These are phyloP conservation scores for Calocybe cyanea DNA, from an alignment of 768 basidiomycete genomes.

Conservation along the genomic window DNA sequence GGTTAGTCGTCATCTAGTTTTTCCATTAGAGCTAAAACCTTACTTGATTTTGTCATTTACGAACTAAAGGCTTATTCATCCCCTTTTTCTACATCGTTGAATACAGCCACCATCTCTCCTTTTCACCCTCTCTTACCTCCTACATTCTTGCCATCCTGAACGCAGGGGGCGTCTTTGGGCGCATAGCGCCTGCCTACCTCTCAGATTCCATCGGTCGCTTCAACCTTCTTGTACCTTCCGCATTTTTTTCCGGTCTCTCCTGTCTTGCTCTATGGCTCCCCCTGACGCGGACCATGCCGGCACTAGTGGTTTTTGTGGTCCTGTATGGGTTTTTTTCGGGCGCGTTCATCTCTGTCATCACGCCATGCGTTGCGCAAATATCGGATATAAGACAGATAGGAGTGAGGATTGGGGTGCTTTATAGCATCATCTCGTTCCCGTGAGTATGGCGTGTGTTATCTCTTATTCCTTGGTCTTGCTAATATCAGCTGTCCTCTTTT, in stretches of 20 bases:
- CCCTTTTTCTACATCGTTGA: conserved; percentile 70
- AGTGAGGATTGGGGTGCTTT: conserved; percentile 59
- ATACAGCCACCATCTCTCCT: conserved; percentile 44
- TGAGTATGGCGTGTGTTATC: conserved; percentile 36
- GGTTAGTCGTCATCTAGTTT: conserved; percentile 35
- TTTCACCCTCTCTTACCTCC: conserved; percentile 40
- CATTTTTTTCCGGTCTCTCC: conserved; percentile 58
- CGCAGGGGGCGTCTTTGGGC: conserved; percentile 62
- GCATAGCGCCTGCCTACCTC: conserved; percentile 57
- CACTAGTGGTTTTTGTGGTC: conserved; percentile 48
- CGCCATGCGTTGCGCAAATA: conserved; percentile 65
- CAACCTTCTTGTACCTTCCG: conserved; percentile 61
- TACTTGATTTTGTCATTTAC: no score
- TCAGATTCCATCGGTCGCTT: conserved; percentile 66
- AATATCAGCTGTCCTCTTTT: no score
- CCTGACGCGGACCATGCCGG: conserved; percentile 30
- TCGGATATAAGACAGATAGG: conserved; percentile 58
- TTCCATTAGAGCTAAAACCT: no score
- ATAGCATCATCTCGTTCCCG: conserved; percentile 66
- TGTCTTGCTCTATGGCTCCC: conserved; percentile 58
- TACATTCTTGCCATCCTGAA: conserved; percentile 66
- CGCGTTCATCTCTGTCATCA: conserved; percentile 64
- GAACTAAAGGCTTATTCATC: conserved; percentile 69
- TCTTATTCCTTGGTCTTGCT: not conserved
- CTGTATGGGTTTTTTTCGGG: conserved; percentile 65